Percentiles rank a stretch among this genome's conserved stretches.
phyloP scores from a whole-genome alignment of 805 yeast genomes.

The Metschnikowia colocasiae region DNA sequence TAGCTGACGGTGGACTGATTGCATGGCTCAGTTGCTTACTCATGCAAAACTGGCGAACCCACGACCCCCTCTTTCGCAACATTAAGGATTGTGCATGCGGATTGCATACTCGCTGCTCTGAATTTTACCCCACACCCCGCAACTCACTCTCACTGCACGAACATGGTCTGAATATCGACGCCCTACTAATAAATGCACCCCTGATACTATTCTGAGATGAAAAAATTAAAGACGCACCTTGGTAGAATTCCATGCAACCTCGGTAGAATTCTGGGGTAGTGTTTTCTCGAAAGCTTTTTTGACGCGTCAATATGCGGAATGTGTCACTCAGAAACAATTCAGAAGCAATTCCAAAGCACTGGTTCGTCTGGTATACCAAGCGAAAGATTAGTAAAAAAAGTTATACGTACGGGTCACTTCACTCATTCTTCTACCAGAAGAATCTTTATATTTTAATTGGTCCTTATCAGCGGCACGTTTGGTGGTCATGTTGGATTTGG shows the following conservation, averaged over 20 bases:
- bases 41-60: neutral
- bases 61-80: constrained; percentile 13
- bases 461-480: constrained; percentile 23
- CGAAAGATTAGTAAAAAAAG: constrained; percentile 8
- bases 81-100: constrained; percentile 11
- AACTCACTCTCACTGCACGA: neutral
- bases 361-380: neutral
- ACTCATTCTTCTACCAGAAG: constrained; percentile 21
- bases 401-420: constrained; percentile 36
- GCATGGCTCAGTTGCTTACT: neutral
- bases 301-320: neutral
- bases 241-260: neutral
- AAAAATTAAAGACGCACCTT: neutral
- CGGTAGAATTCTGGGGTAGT: neutral
- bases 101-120: constrained; percentile 6
- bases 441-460: constrained; percentile 14
- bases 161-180: neutral
- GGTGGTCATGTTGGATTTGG: constrained; percentile 33
- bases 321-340: neutral
- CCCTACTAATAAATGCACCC: neutral
- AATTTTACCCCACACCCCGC: constrained; percentile 14
- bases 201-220: neutral
- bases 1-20: neutral
- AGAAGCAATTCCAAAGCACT: neutral
- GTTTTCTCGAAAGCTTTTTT: neutral